Evolutionary conservation across 495 filamentous ascomycete genomes (phyloP).

Genomic region (Viridothelium virens): DNA sequence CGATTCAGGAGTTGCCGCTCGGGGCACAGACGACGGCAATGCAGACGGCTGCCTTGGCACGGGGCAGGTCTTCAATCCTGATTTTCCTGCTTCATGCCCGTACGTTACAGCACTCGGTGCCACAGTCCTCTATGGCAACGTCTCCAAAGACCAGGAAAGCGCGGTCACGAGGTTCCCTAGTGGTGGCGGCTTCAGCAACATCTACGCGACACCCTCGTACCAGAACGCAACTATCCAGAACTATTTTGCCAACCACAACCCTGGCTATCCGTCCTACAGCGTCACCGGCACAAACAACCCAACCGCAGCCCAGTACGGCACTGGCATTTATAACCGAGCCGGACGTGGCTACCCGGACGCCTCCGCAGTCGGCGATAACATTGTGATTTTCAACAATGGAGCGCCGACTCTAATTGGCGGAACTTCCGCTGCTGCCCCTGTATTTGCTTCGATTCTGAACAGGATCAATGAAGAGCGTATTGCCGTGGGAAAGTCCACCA

Average conservation of each 20-base stretch:
- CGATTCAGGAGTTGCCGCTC: constrained; percentile 47
- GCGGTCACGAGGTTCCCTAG: constrained; percentile 21
- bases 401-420: constrained; percentile 17
- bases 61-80: constrained; percentile 38
- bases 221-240: constrained; percentile 46
- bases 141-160: constrained; percentile 15
- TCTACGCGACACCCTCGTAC: constrained; percentile 52
- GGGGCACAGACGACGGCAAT: constrained; percentile 9
- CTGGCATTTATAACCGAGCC: constrained; percentile 48
- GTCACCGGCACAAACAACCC: constrained; percentile 11
- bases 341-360: constrained; percentile 60
- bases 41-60: constrained; percentile 25
- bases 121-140: constrained; percentile 30
- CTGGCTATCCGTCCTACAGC: constrained; percentile 20
- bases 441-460: constrained; percentile 44
- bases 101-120: constrained; percentile 46
- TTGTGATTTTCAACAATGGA: constrained; percentile 14
- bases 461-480: constrained; percentile 57
- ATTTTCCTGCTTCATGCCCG: constrained; percentile 48
- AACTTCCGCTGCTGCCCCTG: constrained; percentile 17
- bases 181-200: constrained; percentile 37
- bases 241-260: constrained; percentile 45
- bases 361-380: constrained; percentile 38
- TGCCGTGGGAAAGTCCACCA: constrained; percentile 44
- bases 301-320: constrained; percentile 32